Conservation (phyloP, 1,284 basidiomycete species). For the Tilletia setariae region DNA sequence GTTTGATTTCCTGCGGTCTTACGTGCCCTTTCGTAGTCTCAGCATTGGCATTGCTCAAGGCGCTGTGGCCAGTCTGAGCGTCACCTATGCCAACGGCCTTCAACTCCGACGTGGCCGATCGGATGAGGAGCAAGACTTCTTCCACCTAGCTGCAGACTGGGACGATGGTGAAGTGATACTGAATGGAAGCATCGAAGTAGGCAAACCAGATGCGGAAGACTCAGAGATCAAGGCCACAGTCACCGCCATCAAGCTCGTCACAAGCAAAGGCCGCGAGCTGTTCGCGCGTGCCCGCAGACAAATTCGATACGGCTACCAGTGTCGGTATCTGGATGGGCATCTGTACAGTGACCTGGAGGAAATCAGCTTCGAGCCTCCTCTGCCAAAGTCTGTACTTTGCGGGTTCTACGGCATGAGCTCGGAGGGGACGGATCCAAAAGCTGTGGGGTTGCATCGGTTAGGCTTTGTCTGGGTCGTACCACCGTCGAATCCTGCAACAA, state of each 20-base stretch:
- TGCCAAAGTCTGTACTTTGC: not conserved
- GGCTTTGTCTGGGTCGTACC: no score
- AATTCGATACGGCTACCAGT: not conserved
- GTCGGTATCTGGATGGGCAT: no score
- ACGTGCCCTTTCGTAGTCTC: not conserved
- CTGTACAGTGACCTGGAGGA: not conserved
- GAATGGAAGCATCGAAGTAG: not conserved
- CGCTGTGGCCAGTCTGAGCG: not conserved
- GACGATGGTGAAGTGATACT: not conserved
- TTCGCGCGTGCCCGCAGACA: not conserved
- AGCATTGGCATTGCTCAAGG: not conserved
- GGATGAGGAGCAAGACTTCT: not conserved
- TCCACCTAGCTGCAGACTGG: not conserved
- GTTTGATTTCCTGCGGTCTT: not conserved
- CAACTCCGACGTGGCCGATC: not conserved
- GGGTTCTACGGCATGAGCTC: no score
- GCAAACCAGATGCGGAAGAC: not conserved
- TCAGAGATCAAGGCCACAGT: not conserved
- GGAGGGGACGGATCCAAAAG: no score
- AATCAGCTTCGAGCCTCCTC: not conserved
- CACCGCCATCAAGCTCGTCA: not conserved
- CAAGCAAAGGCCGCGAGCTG: constrained; percentile 1
- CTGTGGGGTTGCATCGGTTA: no score
- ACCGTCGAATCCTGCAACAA: no score
- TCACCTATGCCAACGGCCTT: constrained; percentile 8